Evolutionary conservation across 306 rosid genomes (phyloP).

Genomic region (Sindora glabra): DNA sequence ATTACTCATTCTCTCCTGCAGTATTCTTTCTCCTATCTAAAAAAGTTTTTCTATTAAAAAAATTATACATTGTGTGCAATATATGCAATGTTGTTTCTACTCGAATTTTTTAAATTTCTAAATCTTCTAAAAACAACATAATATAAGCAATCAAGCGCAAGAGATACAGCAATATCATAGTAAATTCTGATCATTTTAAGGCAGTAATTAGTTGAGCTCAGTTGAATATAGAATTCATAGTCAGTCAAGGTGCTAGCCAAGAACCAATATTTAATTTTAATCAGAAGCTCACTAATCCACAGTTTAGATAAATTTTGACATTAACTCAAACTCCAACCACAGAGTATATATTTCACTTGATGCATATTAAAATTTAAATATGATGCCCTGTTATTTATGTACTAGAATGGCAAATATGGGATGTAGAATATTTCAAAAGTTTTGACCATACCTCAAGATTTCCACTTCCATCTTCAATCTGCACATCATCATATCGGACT

Average conservation of each 20-base stretch:
- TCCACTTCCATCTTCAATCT: slow-evolving; percentile 79
- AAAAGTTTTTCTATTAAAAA: too few species aligned
- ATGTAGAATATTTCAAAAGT: slow-evolving; percentile 3
- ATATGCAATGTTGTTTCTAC: too few species aligned
- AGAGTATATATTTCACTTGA: background rate
- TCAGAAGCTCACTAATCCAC: background rate
- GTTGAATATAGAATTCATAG: background rate
- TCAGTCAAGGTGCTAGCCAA: too few species aligned
- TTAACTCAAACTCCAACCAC: too few species aligned
- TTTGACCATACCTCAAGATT: slow-evolving; percentile 75
- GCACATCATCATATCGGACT: slow-evolving; percentile 75
- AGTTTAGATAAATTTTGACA: background rate
- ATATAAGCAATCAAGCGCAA: too few species aligned
- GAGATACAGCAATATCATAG: too few species aligned
- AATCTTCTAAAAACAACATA: too few species aligned
- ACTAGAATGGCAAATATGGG: slow-evolving; percentile 9
- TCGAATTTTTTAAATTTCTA: too few species aligned
- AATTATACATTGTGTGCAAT: too few species aligned
- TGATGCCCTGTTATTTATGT: background rate
- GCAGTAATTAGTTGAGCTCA: background rate
- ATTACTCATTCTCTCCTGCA: too few species aligned
- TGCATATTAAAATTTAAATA: background rate
- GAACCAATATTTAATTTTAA: background rate
- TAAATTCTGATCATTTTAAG: too few species aligned
- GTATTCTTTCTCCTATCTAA: too few species aligned